Evolutionary conservation across 2,329 filamentous ascomycete genomes (phyloP).

Genomic region (Elsinoe necatrix): DNA sequence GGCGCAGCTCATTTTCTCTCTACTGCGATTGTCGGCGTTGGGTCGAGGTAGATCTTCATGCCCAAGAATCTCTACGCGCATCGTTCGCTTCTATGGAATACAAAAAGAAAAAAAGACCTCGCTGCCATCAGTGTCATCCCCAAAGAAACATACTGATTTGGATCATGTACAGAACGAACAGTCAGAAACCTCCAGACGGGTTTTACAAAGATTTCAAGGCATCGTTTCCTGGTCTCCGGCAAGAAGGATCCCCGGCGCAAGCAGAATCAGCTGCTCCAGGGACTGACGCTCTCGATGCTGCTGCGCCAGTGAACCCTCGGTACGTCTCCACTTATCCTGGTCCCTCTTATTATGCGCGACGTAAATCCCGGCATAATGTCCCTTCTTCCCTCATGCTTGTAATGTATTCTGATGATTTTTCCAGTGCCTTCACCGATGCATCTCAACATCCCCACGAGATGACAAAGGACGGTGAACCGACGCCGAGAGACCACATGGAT

Average conservation of each 20-base stretch:
- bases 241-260: conserved; percentile 20
- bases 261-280: not conserved
- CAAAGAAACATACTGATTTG: conserved; percentile 11
- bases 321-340: conserved; percentile 7
- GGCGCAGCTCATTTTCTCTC: no score
- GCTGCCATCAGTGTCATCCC: not conserved
- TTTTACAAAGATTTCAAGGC: conserved; percentile 77
- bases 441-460: conserved; percentile 31
- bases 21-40: no score
- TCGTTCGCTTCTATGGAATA: no score
- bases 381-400: not conserved
- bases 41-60: not conserved
- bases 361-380: conserved; percentile 1
- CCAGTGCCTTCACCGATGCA: conserved; percentile 10
- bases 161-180: conserved; percentile 51
- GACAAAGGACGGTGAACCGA: conserved; percentile 72
- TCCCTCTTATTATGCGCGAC: not conserved
- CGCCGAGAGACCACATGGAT: conserved; percentile 69
- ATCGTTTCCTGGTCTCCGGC: conserved; percentile 66
- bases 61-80: conserved; percentile 6
- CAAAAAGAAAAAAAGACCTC: not conserved
- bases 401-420: conserved; percentile 11
- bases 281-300: conserved; percentile 5
- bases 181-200: conserved; percentile 79
- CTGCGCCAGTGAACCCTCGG: conserved; percentile 9